Evolutionary conservation across 78 protist genomes (phyloP).

Genomic region (Dictyostelium brefeldianum): DNA sequence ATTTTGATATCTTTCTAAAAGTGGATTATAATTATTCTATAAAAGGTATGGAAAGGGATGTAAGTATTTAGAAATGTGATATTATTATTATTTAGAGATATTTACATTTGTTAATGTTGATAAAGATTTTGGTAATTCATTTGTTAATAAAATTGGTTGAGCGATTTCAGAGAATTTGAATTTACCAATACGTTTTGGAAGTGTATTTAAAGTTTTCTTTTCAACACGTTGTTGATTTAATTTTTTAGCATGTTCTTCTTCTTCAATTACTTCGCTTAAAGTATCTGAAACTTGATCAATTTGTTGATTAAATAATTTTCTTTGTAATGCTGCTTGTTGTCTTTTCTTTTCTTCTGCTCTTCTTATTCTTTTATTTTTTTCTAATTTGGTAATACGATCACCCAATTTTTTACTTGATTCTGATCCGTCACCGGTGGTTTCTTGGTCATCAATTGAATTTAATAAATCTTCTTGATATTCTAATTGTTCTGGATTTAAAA

Average conservation of each 20-base stretch:
- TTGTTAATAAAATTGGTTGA: constrained; percentile 6
- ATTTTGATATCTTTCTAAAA: constrained; percentile 42
- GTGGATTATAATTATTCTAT: constrained; percentile 35
- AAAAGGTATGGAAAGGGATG: too few relatives aligned
- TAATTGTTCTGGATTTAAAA: neutral
- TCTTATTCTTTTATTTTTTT: constrained; percentile 36
- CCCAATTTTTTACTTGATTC: neutral
- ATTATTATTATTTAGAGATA: neutral
- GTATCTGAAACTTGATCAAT: neutral
- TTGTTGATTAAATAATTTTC: constrained; percentile 11
- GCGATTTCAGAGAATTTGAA: neutral
- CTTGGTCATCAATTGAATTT: neutral
- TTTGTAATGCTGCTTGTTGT: neutral
- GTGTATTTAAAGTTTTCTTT: neutral
- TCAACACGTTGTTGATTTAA: neutral
- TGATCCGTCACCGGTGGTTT: neutral
- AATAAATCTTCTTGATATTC: neutral
- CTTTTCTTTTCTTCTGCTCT: constrained; percentile 12
- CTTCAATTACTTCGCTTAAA: neutral
- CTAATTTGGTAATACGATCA: constrained; percentile 23
- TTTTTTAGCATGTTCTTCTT: neutral
- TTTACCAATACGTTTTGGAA: constrained; percentile 15
- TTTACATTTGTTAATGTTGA: neutral
- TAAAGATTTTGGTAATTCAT: constrained; percentile 4
- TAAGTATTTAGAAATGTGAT: too few relatives aligned